Evolutionary conservation across 495 filamentous ascomycete species (phyloP), one percentile per base, ranked within the genome.

Genomic region (Glarea lozoyensis): DNA sequence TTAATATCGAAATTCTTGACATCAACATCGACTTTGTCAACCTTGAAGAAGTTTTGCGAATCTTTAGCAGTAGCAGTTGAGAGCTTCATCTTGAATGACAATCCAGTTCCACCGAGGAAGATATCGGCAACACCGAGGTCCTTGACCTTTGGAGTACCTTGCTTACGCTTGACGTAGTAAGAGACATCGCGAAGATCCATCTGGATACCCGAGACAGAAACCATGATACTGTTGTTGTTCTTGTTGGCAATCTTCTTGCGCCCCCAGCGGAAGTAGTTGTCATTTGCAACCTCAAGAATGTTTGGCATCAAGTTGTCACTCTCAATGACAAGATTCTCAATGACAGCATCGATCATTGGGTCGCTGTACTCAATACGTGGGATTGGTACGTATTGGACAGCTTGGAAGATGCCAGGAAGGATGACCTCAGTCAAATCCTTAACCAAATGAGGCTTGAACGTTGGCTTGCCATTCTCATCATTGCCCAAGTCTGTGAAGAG

Each of bases 231-330:
- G 62, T 94, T 87, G 60, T 81, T 79, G 52, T 76, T 80, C 67
- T 78, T 87, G 75, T 73, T 94, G 60, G 75, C 72, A 37, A 82
- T 69, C 45, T 72, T 74, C 81, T 92, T 95, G 53, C 92, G 86
- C 17, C 92, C 93, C 76, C 84, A 96, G 48, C 86, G 81, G 76
- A 88, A 88, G 69, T 94, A 94, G 67, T 96, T 94, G 65, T 98
- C 52, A 42, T 46, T 56, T 35, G 79, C 78, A 53, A 97, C 76
- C 56, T 98, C 93, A 19, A 96, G 64, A 2, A 94, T 79, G 60
- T 98, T 98, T 29, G 92, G 92, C 74, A 92, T 86, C 51, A 98
- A 75, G 64, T 98, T 98, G 66, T 97, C 92, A 46, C 87, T 86
- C 66, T 98, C 92, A 49, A 98, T 75, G 31, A 94, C 80, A 19